Evolutionary conservation across 2,329 filamentous ascomycete genomes (phyloP).

Genomic region (Phialophora verrucosa): DNA sequence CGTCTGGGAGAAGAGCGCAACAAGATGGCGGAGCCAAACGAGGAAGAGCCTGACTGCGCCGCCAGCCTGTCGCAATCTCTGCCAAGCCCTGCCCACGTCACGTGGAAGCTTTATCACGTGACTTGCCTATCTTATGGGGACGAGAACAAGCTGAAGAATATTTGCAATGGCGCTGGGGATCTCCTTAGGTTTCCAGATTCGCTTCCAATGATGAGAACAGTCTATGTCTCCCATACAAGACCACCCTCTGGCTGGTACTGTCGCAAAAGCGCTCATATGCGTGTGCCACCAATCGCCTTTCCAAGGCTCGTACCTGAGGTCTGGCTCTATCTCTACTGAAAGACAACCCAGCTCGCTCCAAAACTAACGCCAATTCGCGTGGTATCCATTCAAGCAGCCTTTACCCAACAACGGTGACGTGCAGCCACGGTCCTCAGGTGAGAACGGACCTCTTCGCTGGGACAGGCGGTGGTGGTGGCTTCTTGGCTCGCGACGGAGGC

Average conservation of each 20-base stretch:
- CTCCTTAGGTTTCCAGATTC: neutral
- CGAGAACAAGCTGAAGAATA: neutral
- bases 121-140: neutral
- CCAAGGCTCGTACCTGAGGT: neutral
- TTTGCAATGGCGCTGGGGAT: no score
- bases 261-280: neutral
- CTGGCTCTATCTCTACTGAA: neutral
- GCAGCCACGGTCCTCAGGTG: constrained; percentile 20
- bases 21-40: constrained; percentile 22
- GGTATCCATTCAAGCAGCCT: constrained; percentile 5
- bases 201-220: neutral
- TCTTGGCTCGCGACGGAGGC: constrained; percentile 67
- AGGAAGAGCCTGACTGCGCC: constrained; percentile 17
- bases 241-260: neutral
- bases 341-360: neutral
- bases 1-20: constrained; percentile 26
- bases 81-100: neutral
- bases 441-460: constrained; percentile 62
- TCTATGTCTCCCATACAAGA: neutral
- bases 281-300: neutral
- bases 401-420: neutral
- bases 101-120: neutral
- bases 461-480: constrained; percentile 68
- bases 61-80: neutral
- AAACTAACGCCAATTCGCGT: constrained; percentile 1